These are phyloP conservation scores for Vickermania ingenoplastis DNA, from an alignment of 208 protist genomes.

Conservation along the genomic window DNA sequence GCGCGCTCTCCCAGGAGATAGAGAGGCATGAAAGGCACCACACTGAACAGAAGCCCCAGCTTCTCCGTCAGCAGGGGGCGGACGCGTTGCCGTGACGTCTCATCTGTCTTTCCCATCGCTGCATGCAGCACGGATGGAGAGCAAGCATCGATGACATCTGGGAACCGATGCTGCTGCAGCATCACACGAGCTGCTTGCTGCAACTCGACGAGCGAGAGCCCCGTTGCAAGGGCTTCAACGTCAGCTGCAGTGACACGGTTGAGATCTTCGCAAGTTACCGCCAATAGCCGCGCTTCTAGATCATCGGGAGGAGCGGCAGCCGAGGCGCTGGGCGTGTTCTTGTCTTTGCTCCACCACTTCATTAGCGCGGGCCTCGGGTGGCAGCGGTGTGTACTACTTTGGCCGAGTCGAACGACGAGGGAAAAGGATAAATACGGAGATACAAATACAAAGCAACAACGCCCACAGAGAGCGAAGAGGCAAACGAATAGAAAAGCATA, in stretches of 20 bases:
- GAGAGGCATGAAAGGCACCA: slow-evolving; percentile 44
- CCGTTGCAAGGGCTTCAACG: neutral
- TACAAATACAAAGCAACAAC: too few relatives aligned
- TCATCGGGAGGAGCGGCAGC: slow-evolving; percentile 4
- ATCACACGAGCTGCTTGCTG: slow-evolving; percentile 33
- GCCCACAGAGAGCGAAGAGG: too few relatives aligned
- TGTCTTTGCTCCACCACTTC: slow-evolving; percentile 15
- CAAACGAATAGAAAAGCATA: too few relatives aligned
- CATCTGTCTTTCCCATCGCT: slow-evolving; percentile 24
- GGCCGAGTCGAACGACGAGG: too few relatives aligned
- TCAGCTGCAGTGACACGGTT: slow-evolving; percentile 13
- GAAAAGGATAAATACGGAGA: too few relatives aligned
- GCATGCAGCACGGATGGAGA: slow-evolving; percentile 20
- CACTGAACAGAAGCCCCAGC: slow-evolving; percentile 48
- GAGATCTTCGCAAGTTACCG: slow-evolving; percentile 47
- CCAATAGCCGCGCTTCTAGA: slow-evolving; percentile 32
- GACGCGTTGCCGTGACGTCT: slow-evolving; percentile 12
- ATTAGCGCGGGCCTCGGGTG: too few relatives aligned
- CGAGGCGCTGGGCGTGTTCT: too few relatives aligned
- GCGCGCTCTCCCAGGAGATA: too few relatives aligned
- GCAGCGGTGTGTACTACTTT: too few relatives aligned
- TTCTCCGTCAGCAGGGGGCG: slow-evolving; percentile 20
- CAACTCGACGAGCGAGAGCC: slow-evolving; percentile 27
- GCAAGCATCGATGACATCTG: slow-evolving; percentile 32
- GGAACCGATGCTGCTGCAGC: slow-evolving; percentile 60